Percentiles rank a stretch among this genome's conserved stretches.
Conservation (phyloP, 371 early-diverging fungal species). For the Zychaea mexicana region DNA sequence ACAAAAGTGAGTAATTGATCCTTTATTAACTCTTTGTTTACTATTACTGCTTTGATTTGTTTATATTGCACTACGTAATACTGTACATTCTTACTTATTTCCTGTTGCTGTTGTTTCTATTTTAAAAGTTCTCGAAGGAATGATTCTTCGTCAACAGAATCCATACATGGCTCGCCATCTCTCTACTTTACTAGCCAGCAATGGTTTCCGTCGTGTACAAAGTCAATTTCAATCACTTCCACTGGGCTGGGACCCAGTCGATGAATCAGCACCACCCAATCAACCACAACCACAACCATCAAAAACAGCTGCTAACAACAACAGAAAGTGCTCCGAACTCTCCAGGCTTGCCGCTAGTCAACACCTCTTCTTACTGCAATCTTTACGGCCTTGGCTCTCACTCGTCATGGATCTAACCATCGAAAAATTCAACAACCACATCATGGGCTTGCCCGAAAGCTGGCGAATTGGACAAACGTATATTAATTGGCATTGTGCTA, state of each 20-base stretch:
- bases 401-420: conserved; percentile 13
- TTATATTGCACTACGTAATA: not conserved
- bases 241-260: conserved; percentile 33
- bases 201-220: conserved; percentile 42
- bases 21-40: not conserved
- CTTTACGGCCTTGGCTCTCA: conserved; percentile 31
- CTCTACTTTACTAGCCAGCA: conserved; percentile 30
- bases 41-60: not conserved
- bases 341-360: conserved; percentile 30
- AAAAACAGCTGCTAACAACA: not conserved
- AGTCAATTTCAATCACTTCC: conserved; percentile 47
- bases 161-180: conserved; percentile 28
- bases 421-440: conserved; percentile 18
- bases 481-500: conserved; percentile 42
- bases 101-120: conserved; percentile 2
- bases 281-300: not conserved
- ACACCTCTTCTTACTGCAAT: conserved; percentile 25
- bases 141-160: conserved; percentile 23
- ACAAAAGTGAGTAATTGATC: conserved; percentile 29
- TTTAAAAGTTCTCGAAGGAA: conserved; percentile 17
- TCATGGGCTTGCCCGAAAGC: conserved; percentile 20
- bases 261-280: not conserved
- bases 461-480: conserved; percentile 31
- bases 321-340: conserved; percentile 19
- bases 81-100: not conserved